Conservation (phyloP, 2,329 filamentous ascomycete species). For the Dryadomyces quercivorus region DNA sequence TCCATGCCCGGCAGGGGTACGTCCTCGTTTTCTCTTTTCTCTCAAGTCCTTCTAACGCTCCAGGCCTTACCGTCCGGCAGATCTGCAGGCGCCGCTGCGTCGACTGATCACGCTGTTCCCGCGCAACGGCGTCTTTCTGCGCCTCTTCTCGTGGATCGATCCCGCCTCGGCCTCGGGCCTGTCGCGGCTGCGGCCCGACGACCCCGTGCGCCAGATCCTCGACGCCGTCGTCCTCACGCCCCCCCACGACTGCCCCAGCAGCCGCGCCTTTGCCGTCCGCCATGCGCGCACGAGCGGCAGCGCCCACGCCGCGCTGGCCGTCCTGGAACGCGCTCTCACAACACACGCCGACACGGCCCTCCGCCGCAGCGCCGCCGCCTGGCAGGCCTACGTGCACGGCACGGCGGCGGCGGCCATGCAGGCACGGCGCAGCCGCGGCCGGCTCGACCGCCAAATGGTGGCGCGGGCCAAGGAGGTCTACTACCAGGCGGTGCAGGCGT, state of each 20-base stretch:
- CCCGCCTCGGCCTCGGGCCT: slow-evolving; percentile 19
- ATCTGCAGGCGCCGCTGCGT: slow-evolving; percentile 49
- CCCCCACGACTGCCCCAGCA: slow-evolving; percentile 28
- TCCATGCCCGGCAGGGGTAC: slow-evolving; percentile 49
- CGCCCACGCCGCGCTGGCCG: slow-evolving; percentile 33
- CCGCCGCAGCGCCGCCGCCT: slow-evolving; percentile 28
- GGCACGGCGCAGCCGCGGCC: slow-evolving; percentile 9
- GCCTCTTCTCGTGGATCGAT: slow-evolving; percentile 63
- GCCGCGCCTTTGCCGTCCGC: slow-evolving; percentile 36
- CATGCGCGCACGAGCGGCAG: slow-evolving; percentile 30
- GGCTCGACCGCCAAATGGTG: slow-evolving; percentile 5
- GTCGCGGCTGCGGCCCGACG: slow-evolving; percentile 49
- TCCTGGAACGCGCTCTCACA: slow-evolving; percentile 38
- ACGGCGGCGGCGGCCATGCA: slow-evolving; percentile 11
- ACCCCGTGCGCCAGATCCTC: slow-evolving; percentile 60
- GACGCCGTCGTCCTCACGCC: slow-evolving; percentile 33
- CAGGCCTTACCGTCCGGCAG: slow-evolving; percentile 54
- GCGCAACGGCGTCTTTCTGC: slow-evolving; percentile 62
- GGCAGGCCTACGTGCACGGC: slow-evolving; percentile 38
- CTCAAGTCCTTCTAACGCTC: not conserved
- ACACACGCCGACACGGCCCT: slow-evolving; percentile 20
- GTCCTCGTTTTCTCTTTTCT: slow-evolving; percentile 13
- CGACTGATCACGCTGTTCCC: slow-evolving; percentile 55
- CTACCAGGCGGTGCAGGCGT: slow-evolving; percentile 32
- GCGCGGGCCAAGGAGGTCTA: slow-evolving; percentile 31